Percentiles rank a stretch among this genome's conserved stretches.
phyloP scores from a whole-genome alignment of 1,284 basidiomycete genomes.

The Malassezia vespertilionis region DNA sequence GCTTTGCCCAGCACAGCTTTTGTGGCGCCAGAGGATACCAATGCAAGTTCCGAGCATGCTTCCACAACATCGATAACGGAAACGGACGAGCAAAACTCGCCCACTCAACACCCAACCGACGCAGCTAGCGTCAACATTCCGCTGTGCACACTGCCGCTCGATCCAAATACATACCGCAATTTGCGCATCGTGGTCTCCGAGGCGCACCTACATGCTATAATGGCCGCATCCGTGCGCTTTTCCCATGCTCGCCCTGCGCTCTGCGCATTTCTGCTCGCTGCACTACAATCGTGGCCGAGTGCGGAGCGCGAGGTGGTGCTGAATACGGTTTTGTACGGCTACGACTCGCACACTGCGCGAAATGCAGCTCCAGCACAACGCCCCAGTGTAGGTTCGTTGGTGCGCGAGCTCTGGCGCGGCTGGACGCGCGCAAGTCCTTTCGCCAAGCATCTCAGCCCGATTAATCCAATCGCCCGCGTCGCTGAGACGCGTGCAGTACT shows the following conservation, averaged over 20 bases:
- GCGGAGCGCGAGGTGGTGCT: constrained; percentile 23
- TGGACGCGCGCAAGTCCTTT: constrained; percentile 31
- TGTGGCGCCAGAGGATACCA: too few species aligned
- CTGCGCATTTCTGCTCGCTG: constrained; percentile 33
- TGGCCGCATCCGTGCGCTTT: constrained; percentile 29
- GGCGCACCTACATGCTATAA: constrained; percentile 25
- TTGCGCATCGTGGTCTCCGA: constrained; percentile 27
- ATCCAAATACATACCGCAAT: constrained; percentile 23
- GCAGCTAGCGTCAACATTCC: background rate
- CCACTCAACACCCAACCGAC: too few species aligned
- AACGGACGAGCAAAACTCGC: background rate
- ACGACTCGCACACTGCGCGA: background rate
- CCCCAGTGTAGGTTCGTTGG: constrained; percentile 19
- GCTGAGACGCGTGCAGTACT: constrained; percentile 19
- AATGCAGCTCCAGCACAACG: background rate
- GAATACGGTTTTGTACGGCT: constrained; percentile 20
- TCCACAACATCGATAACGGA: background rate
- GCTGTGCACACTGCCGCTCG: constrained; percentile 2
- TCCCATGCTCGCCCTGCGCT: constrained; percentile 31
- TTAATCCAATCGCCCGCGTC: constrained; percentile 16
- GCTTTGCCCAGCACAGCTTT: constrained; percentile 12
- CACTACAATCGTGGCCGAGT: constrained; percentile 30
- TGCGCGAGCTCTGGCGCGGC: constrained; percentile 43
- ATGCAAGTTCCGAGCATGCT: too few species aligned
- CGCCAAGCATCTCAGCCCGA: constrained; percentile 22